Percentiles rank a stretch among this genome's conserved stretches.
Conservation (phyloP, 345 rosid species). For the Populus nigra region DNA sequence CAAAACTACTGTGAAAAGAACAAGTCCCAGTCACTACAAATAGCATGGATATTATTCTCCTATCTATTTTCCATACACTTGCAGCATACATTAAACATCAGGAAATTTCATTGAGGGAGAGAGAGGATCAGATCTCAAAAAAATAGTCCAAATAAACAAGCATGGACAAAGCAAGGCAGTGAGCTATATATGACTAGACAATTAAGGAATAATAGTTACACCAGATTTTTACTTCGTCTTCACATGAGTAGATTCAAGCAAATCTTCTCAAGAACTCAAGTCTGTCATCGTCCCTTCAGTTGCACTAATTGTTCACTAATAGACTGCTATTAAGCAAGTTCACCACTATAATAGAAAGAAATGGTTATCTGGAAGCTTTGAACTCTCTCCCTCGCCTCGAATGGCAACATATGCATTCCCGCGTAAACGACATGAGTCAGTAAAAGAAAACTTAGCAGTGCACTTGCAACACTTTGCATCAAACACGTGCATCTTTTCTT, state of each 20-base stretch:
- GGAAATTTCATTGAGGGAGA: not conserved
- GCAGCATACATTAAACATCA: slow-evolving; percentile 8
- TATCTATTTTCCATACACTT: not conserved
- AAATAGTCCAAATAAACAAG: not conserved
- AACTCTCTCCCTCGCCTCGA: not conserved
- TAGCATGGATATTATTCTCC: not conserved
- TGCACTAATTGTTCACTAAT: not conserved
- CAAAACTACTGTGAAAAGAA: not conserved
- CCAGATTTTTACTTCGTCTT: not conserved
- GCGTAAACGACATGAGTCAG: not conserved
- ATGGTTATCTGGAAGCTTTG: too few species aligned
- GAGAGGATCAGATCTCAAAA: not conserved
- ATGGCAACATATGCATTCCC: not conserved
- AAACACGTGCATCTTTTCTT: not conserved
- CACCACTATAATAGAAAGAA: not conserved
- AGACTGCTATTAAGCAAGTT: not conserved
- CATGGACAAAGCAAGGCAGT: not conserved
- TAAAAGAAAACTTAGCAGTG: not conserved
- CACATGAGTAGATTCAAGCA: not conserved
- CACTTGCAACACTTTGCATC: not conserved
- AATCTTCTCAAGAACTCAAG: not conserved
- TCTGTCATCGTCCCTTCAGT: not conserved
- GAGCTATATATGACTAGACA: not conserved
- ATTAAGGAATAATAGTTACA: not conserved
- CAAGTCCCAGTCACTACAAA: not conserved